Evolutionary conservation across 441 rosid species (phyloP), one percentile per base, ranked within the genome.

Genomic region (Pelargonium fulgidum): DNA sequence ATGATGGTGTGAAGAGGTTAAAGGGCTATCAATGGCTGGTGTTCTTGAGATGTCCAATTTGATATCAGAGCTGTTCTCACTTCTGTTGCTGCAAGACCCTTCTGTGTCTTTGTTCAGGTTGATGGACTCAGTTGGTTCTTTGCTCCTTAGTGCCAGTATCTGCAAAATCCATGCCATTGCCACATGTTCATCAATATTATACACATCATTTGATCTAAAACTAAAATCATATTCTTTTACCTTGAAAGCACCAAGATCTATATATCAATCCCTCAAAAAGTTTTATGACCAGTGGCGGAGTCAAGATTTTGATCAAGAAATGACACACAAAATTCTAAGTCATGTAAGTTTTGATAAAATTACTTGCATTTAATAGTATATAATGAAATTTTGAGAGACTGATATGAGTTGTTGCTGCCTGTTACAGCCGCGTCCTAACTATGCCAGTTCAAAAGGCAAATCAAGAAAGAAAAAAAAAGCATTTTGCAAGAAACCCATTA

Each of bases 91-190:
- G 80, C 96, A 82, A 3, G 93, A 93, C 11, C 97, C 97, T 69
- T 93, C 97, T 0, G 97, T 93, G 78, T 93, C 99, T 81, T 91
- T 93, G 78, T 91, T 93, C 64, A 91, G 87, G 74, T 93, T 93
- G 67, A 91, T 91, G 13, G 93, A 87, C 59, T 91, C 96, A 2
- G 89, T 83, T 44, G 91, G 86, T 61, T 89, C 99, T 81, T 85
- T 87, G 78, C 68, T 82, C 81, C 89, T 93, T 77, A 93, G 81
- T 72, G 91, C 85, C 96, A 87, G 26, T 72, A 93, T 84, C 98
- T 93, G 87, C 80, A 68, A 12, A 22, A 24, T 1, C 3, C 29
- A 24, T 24, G 29, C 29, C 29, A 24, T 24, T 24, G 29, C 29
- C 29, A 22, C 1, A 22, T 22, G 24, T 22, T 0, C 24, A 24